These are phyloP conservation scores for Fragaria iinumae DNA, from an alignment of 306 rosid genomes.

Conservation along the genomic window DNA sequence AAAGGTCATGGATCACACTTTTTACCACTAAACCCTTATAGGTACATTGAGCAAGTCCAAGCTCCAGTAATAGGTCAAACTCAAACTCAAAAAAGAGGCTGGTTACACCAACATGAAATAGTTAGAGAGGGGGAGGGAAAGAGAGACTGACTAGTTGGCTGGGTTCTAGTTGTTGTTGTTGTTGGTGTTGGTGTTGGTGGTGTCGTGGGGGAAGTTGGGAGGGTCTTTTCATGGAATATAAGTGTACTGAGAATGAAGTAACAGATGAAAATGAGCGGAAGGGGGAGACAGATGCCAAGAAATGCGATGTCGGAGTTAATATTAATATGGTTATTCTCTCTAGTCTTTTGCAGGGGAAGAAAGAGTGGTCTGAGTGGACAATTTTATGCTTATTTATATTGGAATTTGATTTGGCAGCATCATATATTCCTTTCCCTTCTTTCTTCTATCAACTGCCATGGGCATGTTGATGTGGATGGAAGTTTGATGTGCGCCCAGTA, in stretches of 20 bases:
- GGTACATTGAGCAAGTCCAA: not conserved
- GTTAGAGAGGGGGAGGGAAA: too few species aligned
- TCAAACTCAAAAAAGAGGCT: too few species aligned
- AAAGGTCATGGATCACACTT: not conserved
- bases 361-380: conserved; percentile 35
- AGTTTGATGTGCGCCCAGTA: conserved; percentile 37
- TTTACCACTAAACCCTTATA: not conserved
- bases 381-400: conserved; percentile 21
- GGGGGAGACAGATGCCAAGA: conserved; percentile 19
- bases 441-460: conserved; percentile 31
- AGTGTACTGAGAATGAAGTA: conserved; percentile 31
- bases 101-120: too few species aligned
- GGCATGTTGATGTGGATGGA: conserved; percentile 43
- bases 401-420: conserved; percentile 44
- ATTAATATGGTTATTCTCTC: conserved; percentile 17
- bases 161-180: conserved; percentile 10
- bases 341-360: conserved; percentile 23
- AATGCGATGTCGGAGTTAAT: conserved; percentile 15
- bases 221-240: conserved; percentile 31
- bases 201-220: conserved; percentile 42
- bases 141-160: not conserved
- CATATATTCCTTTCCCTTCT: conserved; percentile 11
- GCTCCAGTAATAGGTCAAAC: not conserved
- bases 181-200: conserved; percentile 12
- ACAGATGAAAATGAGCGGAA: conserved; percentile 22